Conservation (phyloP, 768 basidiomycete species). For the Hygrocybe punicea region DNA sequence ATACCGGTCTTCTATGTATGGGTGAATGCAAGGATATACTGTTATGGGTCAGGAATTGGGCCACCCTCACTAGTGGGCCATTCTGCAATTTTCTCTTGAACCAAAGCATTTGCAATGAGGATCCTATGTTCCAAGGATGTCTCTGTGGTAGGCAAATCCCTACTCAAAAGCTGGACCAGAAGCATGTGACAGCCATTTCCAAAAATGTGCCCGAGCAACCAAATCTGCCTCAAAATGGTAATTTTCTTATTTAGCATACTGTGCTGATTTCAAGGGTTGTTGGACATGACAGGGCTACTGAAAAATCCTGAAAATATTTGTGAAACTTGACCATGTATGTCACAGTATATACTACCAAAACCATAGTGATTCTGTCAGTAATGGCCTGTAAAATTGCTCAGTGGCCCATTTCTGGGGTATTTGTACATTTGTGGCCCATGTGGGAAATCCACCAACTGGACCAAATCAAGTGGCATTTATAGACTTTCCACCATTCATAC, state of each 20-base stretch:
- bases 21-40: too few species aligned
- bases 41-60: background rate
- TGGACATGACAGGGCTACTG: background rate
- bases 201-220: background rate
- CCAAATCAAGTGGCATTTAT: background rate
- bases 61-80: background rate
- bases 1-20: too few species aligned
- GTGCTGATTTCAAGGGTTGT: background rate
- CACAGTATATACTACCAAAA: background rate
- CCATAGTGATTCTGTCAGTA: background rate
- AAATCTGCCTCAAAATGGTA: background rate
- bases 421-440: background rate
- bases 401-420: background rate
- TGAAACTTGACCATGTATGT: background rate
- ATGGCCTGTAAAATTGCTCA: background rate
- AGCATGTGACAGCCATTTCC: background rate
- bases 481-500: background rate
- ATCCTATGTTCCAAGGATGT: background rate
- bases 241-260: background rate
- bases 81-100: background rate
- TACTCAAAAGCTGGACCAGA: background rate
- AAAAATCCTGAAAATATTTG: constrained; percentile 1
- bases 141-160: background rate
- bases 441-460: background rate
- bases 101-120: background rate